A percentile compares a stretch with the other conserved stretches of the same genome.
These are phyloP conservation scores for Butyriboletus appendiculatus DNA, from an alignment of 1,284 basidiomycete species.

Conservation along the genomic window DNA sequence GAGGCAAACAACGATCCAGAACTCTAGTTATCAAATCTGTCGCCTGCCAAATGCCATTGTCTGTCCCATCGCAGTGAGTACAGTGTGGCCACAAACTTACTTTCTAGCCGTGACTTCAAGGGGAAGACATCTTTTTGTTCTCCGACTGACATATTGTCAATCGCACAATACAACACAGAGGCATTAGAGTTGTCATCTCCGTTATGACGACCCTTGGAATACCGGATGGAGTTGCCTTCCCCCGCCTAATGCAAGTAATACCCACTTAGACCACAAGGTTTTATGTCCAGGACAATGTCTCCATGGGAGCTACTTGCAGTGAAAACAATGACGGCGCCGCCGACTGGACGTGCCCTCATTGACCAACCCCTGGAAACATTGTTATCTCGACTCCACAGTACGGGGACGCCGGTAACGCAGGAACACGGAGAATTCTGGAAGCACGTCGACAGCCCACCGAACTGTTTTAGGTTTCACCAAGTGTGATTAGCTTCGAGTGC, in stretches of 20 bases:
- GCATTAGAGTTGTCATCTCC: not conserved
- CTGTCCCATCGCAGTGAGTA: not conserved
- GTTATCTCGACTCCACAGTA: not conserved
- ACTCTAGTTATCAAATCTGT: not conserved
- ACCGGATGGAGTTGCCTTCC: not conserved
- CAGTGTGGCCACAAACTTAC: not conserved
- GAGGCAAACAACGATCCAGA: not conserved
- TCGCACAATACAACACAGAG: not conserved
- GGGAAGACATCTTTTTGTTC: not conserved
- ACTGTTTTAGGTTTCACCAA: not conserved
- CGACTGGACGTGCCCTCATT: not conserved
- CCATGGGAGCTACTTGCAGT: constrained; percentile 2
- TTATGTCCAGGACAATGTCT: constrained; percentile 8
- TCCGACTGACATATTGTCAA: no score
- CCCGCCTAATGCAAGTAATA: not conserved
- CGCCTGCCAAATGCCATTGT: not conserved
- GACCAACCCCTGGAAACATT: constrained; percentile 2
- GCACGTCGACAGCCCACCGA: not conserved
- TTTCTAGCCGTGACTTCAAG: not conserved
- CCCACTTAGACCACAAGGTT: not conserved
- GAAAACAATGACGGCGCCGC: not conserved
- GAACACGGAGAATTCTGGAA: not conserved
- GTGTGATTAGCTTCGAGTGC: not conserved
- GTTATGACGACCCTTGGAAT: no score
- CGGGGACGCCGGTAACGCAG: not conserved